A percentile compares a stretch with the other conserved stretches of the same genome.
Conservation (phyloP, 108 stramenopile genomes). For the Seminavis robusta region DNA sequence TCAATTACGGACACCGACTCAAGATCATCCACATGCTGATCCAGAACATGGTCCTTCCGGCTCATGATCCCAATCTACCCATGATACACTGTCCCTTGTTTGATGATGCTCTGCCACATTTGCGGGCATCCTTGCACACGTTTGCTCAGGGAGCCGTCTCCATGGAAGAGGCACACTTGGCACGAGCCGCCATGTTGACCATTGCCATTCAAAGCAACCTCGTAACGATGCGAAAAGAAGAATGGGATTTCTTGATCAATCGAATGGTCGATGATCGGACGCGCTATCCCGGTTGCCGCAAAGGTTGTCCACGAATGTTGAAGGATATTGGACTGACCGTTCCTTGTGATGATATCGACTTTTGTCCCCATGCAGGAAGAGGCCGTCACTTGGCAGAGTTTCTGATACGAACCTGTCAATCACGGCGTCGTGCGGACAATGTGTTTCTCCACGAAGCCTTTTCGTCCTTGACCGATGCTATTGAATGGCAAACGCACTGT, state of each 20-base stretch:
- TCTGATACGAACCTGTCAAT: constrained; percentile 21
- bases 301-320: background rate
- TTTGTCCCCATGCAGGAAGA: constrained; percentile 38
- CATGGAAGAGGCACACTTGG: constrained; percentile 21
- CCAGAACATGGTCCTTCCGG: background rate
- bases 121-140: constrained; percentile 30
- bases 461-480: constrained; percentile 26
- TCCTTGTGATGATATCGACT: background rate
- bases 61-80: no score
- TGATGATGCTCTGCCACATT: constrained; percentile 38
- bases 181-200: constrained; percentile 23
- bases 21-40: constrained; percentile 32
- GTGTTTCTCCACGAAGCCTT: constrained; percentile 27
- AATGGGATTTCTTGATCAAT: constrained; percentile 33
- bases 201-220: constrained; percentile 23
- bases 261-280: constrained; percentile 29
- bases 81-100: constrained; percentile 32
- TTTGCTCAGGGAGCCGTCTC: constrained; percentile 31
- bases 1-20: constrained; percentile 41
- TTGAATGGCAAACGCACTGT: constrained; percentile 36
- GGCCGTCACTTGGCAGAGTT: constrained; percentile 29
- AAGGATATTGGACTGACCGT: no score
- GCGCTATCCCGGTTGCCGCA: constrained; percentile 3
- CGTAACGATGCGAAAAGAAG: constrained; percentile 18
- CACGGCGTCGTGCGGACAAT: constrained; percentile 25